Base-by-base conservation (phyloP, 2,329 filamentous ascomycete species). In the Ophiocordyceps camponoti-rufipedis region DNA sequence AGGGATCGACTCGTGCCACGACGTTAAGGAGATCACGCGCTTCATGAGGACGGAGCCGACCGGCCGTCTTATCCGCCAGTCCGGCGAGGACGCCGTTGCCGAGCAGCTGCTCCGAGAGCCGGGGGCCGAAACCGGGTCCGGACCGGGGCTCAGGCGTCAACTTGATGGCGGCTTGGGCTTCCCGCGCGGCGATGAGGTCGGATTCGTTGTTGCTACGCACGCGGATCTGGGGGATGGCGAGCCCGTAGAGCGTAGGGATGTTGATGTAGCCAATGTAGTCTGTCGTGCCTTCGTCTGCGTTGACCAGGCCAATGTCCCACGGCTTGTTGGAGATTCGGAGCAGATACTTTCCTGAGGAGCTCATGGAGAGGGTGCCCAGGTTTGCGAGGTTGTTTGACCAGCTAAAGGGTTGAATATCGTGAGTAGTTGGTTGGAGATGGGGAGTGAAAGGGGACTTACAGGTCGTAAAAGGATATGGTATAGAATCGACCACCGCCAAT, bases 321-420 rank as follows among this genome's bases (percentile, higher is more conserved):
- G 32, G 44, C 2, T 49, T 29, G 28, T 47, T 23, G 23, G 45
- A 39, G 48, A 42, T 18, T 40, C 44, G 28, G 33, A 48, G 32
- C 8, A 48, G 18, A 38, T 48, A 48, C 14, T 42, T 45, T 12
- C 45, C 45, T 13, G 45, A 43, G 28, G 28, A 28, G 28, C 44
- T 38, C 11, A 44, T 44, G 18, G 13, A 19, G 40, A 52, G 43
- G 42, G 43, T 51, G 8, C 56, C 54, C 14, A 60, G 31, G 32
- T 56, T 57, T 32, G 52, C 54, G 46, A 54, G 53, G 49, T 59
- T 58, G 42, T 58, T 53, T 19, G 51, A 55, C 40, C 52, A 59
- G 28, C 54, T 56, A 18, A 19, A 41, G 41, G 19, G 19, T 41
- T 16, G 13, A n/a, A 14, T 23, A 9, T 2, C 12, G 19, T 28